phyloP scores from a whole-genome alignment of 2,329 filamentous ascomycete genomes.

The Stachybotrys echinatus region DNA sequence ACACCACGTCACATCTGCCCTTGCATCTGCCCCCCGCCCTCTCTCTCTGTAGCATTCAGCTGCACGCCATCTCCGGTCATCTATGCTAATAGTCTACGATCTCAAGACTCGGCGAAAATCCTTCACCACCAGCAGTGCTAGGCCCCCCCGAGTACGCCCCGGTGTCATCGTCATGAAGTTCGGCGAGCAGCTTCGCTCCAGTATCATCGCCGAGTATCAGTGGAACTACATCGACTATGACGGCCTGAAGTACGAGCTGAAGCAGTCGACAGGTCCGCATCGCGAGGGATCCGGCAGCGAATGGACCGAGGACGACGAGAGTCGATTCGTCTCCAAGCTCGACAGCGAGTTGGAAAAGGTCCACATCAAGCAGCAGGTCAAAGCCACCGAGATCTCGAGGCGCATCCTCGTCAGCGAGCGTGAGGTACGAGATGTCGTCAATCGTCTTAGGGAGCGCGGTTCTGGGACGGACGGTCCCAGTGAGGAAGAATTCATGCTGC shows the following conservation, averaged over 20 bases:
- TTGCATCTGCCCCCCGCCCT: too few relatives aligned
- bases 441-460: constrained; percentile 61
- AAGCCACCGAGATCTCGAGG: constrained; percentile 90
- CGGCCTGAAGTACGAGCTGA: constrained; percentile 81
- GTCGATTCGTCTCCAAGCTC: constrained; percentile 77
- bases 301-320: constrained; percentile 92
- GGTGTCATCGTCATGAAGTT: constrained; percentile 70
- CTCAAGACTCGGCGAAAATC: constrained; percentile 35
- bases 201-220: constrained; percentile 92
- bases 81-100: constrained; percentile 50
- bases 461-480: constrained; percentile 56
- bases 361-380: constrained; percentile 94
- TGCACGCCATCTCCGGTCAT: too few relatives aligned
- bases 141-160: constrained; percentile 33
- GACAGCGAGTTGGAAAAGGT: constrained; percentile 96
- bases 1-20: too few relatives aligned
- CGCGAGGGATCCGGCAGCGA: constrained; percentile 44
- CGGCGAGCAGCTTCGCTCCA: constrained; percentile 93
- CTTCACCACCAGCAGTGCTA: constrained; percentile 10
- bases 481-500: constrained; percentile 88
- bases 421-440: constrained; percentile 85
- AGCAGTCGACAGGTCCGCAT: constrained; percentile 56
- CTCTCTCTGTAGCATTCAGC: too few relatives aligned
- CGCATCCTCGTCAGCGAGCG: constrained; percentile 83
- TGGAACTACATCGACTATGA: constrained; percentile 99